Evolutionary conservation across 345 rosid species (phyloP).

Genomic region (Viola odorata): DNA sequence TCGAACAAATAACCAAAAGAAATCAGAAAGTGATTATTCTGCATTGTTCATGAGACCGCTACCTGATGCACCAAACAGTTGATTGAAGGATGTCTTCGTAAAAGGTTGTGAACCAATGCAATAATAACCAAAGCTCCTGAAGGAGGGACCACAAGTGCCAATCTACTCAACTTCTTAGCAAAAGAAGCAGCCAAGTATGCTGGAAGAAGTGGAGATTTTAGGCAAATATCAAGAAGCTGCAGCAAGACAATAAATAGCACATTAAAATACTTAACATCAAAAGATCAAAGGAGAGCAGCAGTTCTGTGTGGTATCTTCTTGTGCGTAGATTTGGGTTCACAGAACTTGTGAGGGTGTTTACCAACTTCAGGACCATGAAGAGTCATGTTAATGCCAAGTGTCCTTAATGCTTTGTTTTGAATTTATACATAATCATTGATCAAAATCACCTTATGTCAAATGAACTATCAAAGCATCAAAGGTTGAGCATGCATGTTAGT

Average conservation of each 20-base stretch:
- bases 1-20: not conserved
- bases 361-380: constrained; percentile 3
- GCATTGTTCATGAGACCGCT: constrained; percentile 3
- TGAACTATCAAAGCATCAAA: not conserved
- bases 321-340: not conserved
- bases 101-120: constrained; percentile 80
- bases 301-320: not conserved
- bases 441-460: not conserved
- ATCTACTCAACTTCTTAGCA: constrained; percentile 78
- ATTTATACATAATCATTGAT: not conserved
- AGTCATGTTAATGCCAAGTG: not conserved
- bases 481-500: too few species aligned
- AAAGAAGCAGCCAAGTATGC: constrained; percentile 96
- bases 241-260: constrained; percentile 11
- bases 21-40: not conserved
- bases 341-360: not conserved
- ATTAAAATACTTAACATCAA: not conserved
- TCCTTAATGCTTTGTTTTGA: not conserved
- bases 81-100: constrained; percentile 86
- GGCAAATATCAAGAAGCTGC: constrained; percentile 95
- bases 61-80: constrained; percentile 89
- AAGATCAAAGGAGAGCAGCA: not conserved
- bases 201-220: constrained; percentile 91
- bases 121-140: constrained; percentile 74
- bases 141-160: constrained; percentile 72